Conservation (phyloP, 768 basidiomycete species). For the Boletus vermiculosoides region DNA sequence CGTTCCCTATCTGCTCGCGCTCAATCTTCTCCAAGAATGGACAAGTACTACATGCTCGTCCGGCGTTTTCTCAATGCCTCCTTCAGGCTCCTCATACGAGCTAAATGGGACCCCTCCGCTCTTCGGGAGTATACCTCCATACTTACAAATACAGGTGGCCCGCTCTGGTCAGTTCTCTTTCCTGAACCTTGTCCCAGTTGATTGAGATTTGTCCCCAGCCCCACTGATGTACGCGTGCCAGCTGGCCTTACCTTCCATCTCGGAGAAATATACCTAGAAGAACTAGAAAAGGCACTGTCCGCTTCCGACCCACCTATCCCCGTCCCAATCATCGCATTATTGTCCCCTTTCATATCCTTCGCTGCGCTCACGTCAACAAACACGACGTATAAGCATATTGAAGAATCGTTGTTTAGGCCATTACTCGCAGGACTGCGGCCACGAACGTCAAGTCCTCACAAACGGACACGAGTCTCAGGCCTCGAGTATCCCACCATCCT, state of each 20-base stretch:
- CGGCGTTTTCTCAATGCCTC: constrained; percentile 84
- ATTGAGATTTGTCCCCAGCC: constrained; percentile 40
- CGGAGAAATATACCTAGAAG: constrained; percentile 85
- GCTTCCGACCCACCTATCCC: constrained; percentile 31
- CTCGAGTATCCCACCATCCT: constrained; percentile 44
- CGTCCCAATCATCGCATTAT: constrained; percentile 52
- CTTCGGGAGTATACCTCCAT: constrained; percentile 69
- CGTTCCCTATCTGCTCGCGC: not conserved
- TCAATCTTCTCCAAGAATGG: constrained; percentile 56
- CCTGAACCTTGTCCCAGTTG: not conserved
- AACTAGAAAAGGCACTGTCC: constrained; percentile 69
- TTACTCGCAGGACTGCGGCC: constrained; percentile 55
- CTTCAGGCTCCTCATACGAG: constrained; percentile 73
- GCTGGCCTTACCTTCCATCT: constrained; percentile 80
- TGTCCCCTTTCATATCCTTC: constrained; percentile 70
- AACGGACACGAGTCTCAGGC: constrained; percentile 38
- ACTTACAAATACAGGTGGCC: constrained; percentile 65
- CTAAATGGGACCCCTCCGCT: constrained; percentile 59
- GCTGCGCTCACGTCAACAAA: constrained; percentile 65
- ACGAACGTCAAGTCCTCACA: constrained; percentile 43
- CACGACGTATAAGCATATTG: constrained; percentile 71
- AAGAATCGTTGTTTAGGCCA: constrained; percentile 66
- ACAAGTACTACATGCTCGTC: constrained; percentile 97
- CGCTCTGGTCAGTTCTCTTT: constrained; percentile 62
- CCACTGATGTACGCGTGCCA: constrained; percentile 71